Evolutionary conservation across 1,284 basidiomycete genomes (phyloP), one percentile per base, ranked within the genome.

Genomic region (Cryptococcus sp.): DNA sequence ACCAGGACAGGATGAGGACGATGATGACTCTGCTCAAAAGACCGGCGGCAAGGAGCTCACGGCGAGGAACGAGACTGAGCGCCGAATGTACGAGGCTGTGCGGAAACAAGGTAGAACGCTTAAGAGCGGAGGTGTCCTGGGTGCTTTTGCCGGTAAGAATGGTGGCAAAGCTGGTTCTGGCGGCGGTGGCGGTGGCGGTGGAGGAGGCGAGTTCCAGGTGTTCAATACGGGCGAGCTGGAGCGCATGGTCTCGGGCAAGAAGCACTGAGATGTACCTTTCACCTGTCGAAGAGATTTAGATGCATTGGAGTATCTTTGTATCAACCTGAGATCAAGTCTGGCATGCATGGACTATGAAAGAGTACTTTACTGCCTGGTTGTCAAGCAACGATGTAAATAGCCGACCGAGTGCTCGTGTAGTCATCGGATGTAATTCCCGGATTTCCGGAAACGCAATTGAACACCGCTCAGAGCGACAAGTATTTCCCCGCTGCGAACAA

Each of bases 11-110:
- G 73, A 74, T 16, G 68, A 67, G 11, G 75, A 82, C 50, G 81
- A 84, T 22, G 81, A 81, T 70, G 81, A 82, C 58, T 80, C 81
- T 39, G 80, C 78, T 31, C 64, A 52, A 11, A 56, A 53, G 53
- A 50, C 41, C 20, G 61, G 66, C 19, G 75, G 76, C 7, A 78
- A 78, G 61, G 77, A 76, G 70, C 54, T 58, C 38, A 71, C 70
- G 20, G 76, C 76, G 27, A 70, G 73, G 47, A 80, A 78, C 17
- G 87, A 87, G 61, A 85, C 88, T 5, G 92, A 94, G 79, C 82
- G 82, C 69, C 84, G 92, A 50, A 97, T 97, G 93, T 87, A 90
- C 71, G 86, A 87, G 53, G 86, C 89, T 41, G 93, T 96, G 39
- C 84, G 93, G 50, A 84, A 85, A 35, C 88, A 93, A 76, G 93